Evolutionary conservation across 805 yeast species (phyloP).

Genomic region (Zygoascus ofunaensis): DNA sequence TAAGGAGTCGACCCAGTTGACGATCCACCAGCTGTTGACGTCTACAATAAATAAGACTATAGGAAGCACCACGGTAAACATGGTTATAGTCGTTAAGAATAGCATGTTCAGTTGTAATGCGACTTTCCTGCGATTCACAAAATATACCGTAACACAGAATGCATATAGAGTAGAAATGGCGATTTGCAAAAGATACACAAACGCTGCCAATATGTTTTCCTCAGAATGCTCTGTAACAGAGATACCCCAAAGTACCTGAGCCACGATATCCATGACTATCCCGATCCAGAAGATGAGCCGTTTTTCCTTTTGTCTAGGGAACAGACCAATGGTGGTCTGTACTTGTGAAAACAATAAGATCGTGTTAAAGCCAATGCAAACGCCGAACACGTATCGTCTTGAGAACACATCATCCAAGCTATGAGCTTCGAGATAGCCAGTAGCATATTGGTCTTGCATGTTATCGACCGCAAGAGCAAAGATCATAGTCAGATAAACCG

Average conservation of each 20-base stretch:
- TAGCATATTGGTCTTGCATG: constrained; percentile 40
- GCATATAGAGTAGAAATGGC: constrained; percentile 63
- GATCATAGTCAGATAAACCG: constrained; percentile 45
- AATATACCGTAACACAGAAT: constrained; percentile 48
- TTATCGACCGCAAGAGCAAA: constrained; percentile 40
- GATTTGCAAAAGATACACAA: constrained; percentile 63
- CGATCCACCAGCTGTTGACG: constrained; percentile 66
- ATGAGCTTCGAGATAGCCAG: constrained; percentile 35
- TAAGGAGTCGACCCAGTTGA: constrained; percentile 62
- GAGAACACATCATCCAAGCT: constrained; percentile 39
- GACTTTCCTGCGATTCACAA: constrained; percentile 42
- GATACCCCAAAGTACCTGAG: constrained; percentile 65
- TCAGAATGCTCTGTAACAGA: constrained; percentile 39
- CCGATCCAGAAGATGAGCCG: constrained; percentile 55
- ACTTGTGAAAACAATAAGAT: constrained; percentile 61
- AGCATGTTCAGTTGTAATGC: constrained; percentile 43
- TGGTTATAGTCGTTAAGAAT: constrained; percentile 47
- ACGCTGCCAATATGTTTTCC: constrained; percentile 48
- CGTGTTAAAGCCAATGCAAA: constrained; percentile 37
- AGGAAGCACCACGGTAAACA: constrained; percentile 48
- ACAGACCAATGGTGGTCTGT: constrained; percentile 58
- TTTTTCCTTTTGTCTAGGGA: constrained; percentile 60
- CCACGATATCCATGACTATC: constrained; percentile 38
- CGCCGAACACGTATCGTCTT: background rate
- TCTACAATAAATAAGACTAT: constrained; percentile 69